A percentile compares a stretch with the other conserved stretches of the same genome.
Conservation (phyloP, 192 early-diverging fungal genomes). For the Neocallimastix lanati region DNA sequence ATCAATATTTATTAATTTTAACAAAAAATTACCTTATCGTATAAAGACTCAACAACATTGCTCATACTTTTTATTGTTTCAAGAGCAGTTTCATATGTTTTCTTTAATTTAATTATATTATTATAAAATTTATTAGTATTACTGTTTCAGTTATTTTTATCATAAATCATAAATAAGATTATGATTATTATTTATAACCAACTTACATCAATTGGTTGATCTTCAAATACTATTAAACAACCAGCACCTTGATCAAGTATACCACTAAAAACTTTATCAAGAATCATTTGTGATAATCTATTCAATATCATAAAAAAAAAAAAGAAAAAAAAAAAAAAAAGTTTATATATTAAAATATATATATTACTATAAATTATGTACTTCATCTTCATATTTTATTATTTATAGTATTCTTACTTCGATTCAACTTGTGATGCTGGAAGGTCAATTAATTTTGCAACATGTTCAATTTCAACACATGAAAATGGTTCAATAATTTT, state of each 20-base stretch:
- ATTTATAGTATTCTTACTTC: slow-evolving; percentile 25
- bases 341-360: not conserved
- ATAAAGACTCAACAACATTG: slow-evolving; percentile 85
- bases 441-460: slow-evolving; percentile 81
- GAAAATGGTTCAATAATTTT: slow-evolving; percentile 97
- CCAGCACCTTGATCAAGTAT: slow-evolving; percentile 96
- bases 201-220: slow-evolving; percentile 61
- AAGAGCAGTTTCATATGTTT: slow-evolving; percentile 77
- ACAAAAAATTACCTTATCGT: slow-evolving; percentile 54
- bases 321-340: too few species aligned
- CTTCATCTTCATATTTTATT: not conserved
- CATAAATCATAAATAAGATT: not conserved
- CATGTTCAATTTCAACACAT: slow-evolving; percentile 85
- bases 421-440: slow-evolving; percentile 84
- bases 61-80: slow-evolving; percentile 95
- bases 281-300: slow-evolving; percentile 90
- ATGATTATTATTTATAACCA: not conserved
- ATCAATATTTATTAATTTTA: too few species aligned
- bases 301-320: not conserved
- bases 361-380: not conserved
- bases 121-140: not conserved
- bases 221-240: slow-evolving; percentile 87
- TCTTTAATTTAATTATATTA: slow-evolving; percentile 14
- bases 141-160: not conserved
- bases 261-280: slow-evolving; percentile 87